Percentiles rank a stretch among this genome's conserved stretches.
Evolutionary conservation across 176 grass and related monocot genomes (phyloP).

Genomic region (Saccharum spontaneum): DNA sequence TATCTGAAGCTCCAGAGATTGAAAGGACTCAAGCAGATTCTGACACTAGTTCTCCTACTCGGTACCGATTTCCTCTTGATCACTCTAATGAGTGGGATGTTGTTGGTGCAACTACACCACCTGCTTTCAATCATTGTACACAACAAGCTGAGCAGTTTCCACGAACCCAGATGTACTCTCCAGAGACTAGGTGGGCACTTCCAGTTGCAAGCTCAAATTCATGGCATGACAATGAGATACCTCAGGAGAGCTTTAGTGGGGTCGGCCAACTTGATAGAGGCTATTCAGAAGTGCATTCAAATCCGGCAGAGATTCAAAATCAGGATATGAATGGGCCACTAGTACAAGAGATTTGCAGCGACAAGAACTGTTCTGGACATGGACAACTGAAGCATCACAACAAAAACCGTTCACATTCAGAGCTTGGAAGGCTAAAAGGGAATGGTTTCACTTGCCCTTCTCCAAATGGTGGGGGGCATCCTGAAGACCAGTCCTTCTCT

Average conservation of each 20-base stretch:
- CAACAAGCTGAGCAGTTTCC: constrained; percentile 4
- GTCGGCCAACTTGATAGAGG: constrained; percentile 9
- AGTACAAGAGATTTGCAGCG: constrained; percentile 22
- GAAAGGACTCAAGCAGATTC: constrained; percentile 13
- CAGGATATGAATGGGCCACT: constrained; percentile 27
- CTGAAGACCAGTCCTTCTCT: not conserved
- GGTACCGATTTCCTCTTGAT: not conserved
- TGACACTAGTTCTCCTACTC: constrained; percentile 10
- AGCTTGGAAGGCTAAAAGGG: constrained; percentile 5
- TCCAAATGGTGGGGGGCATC: not conserved
- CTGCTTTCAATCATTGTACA: constrained; percentile 18
- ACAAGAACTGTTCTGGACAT: constrained; percentile 1
- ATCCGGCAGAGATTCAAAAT: constrained; percentile 26
- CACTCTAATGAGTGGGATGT: constrained; percentile 13
- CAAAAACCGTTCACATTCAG: constrained; percentile 9
- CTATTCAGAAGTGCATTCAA: constrained; percentile 16
- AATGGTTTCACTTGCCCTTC: constrained; percentile 19
- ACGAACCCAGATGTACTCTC: constrained; percentile 19
- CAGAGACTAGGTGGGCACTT: constrained; percentile 20
- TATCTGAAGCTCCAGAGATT: constrained; percentile 24
- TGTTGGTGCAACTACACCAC: not conserved
- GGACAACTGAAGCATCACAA: constrained; percentile 10
- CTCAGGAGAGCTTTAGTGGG: constrained; percentile 11
- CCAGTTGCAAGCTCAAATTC: constrained; percentile 31
- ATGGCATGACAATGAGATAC: constrained; percentile 38